Evolutionary conservation across 2,329 filamentous ascomycete species (phyloP).

Genomic region (Neofusicoccum umdonicola): DNA sequence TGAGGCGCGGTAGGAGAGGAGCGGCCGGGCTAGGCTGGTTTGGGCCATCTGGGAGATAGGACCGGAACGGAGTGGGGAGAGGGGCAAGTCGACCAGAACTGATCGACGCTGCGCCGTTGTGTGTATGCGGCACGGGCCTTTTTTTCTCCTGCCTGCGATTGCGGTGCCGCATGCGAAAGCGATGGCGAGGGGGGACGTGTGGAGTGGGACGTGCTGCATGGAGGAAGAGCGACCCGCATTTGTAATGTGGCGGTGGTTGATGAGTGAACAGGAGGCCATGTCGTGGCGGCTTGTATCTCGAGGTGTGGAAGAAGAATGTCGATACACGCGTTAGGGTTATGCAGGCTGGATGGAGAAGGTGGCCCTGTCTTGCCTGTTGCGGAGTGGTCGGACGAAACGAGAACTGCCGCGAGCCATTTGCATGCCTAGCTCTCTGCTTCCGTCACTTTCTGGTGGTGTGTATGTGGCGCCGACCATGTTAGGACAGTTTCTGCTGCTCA

Average conservation of each 20-base stretch:
- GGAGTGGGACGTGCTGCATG: background rate
- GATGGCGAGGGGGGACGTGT: background rate
- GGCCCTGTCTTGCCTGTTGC: no score
- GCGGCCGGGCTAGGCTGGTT: no score
- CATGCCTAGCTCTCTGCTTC: background rate
- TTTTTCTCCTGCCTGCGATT: background rate
- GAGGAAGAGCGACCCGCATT: background rate
- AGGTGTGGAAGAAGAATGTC: no score
- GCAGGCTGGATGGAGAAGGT: no score
- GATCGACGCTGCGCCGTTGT: background rate
- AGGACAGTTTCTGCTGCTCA: background rate
- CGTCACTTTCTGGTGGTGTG: background rate
- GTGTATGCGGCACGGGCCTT: background rate
- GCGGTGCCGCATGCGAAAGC: background rate
- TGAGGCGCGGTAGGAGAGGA: no score
- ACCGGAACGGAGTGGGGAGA: background rate
- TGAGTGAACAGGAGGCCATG: background rate
- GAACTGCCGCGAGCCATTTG: background rate
- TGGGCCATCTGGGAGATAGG: background rate
- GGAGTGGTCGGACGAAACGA: background rate
- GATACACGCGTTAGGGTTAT: no score
- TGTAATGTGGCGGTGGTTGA: background rate
- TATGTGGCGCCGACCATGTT: background rate
- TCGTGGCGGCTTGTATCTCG: no score
- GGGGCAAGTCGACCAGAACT: background rate